Evolutionary conservation across 2,329 filamentous ascomycete species (phyloP), one percentile per base, ranked within the genome.

Genomic region (Talaromyces piceae): DNA sequence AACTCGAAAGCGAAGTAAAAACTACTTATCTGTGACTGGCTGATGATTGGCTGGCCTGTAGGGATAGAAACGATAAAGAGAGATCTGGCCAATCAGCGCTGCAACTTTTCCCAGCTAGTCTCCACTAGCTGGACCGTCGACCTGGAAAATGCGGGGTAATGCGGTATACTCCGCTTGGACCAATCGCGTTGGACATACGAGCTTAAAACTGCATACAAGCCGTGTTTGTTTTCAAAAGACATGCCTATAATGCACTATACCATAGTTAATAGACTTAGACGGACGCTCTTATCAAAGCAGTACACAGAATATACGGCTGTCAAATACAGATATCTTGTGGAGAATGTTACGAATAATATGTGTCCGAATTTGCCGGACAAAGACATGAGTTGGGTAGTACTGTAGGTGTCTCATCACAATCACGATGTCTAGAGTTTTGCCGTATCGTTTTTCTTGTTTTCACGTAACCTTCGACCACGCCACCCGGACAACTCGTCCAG

Each of bases 401-500:
- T n/a, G n/a, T n/a, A n/a, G n/a, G n/a, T n/a, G n/a, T n/a, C n/a
- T n/a, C n/a, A n/a, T 16, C 30, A 0, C 4, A 6, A 33, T 33
- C 8, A 2, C 5, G 13, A 33, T n/a, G 8, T 37, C 37, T 41
- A 41, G 3, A 41, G 22, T 8, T 41, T 41, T 2, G 39, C 39
- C 22, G 23, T n/a, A 25, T 25, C 13, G 18, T 41, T 25, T 16
- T 20, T 41, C 20, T 41, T 8, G 12, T 9, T 56, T 31, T 57
- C 53, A 20, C 49, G 52, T 9, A 27, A 47, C n/a, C 54, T 55
- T 39, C 58, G 33, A 4, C 55, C 57, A 33, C 49, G 55, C 59
- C 59, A 61, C 8, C 59, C 60, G 1, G 54, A 56, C 41, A 62
- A 49, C 33, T 57, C 55, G 3, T 13, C 23, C 44, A 62, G 33